Conservation (phyloP, 108 stramenopile species). For the Mayamaea pseudoterrestris region DNA sequence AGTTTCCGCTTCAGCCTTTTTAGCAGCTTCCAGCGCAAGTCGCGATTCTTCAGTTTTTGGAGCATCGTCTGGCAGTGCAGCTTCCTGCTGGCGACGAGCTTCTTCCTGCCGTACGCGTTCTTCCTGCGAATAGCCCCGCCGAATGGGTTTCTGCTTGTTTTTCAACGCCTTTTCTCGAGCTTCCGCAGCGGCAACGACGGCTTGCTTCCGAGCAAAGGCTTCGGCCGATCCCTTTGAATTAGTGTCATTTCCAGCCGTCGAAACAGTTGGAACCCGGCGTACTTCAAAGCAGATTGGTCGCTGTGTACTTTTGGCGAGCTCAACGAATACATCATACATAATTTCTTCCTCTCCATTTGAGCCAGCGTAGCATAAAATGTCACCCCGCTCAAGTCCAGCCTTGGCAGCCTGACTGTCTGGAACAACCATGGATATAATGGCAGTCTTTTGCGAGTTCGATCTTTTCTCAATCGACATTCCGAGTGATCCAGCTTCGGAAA, state of each 20-base stretch:
- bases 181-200: conserved; percentile 76
- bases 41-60: conserved; percentile 37
- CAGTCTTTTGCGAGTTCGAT: conserved; percentile 26
- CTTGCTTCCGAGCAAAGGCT: conserved; percentile 46
- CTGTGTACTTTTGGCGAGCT: conserved; percentile 24
- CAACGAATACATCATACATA: conserved; percentile 51
- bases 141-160: conserved; percentile 32
- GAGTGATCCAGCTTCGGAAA: conserved; percentile 43
- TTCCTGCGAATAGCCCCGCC: conserved; percentile 11
- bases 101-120: conserved; percentile 13
- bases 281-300: conserved; percentile 48
- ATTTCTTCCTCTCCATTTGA: conserved; percentile 57
- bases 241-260: background rate
- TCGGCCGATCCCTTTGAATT: conserved; percentile 34
- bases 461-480: conserved; percentile 51
- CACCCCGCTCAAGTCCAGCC: conserved; percentile 56
- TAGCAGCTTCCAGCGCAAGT: conserved; percentile 48
- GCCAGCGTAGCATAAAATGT: conserved; percentile 63
- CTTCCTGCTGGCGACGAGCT: conserved; percentile 2
- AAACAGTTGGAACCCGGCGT: conserved; percentile 28
- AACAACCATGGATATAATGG: conserved; percentile 46
- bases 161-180: conserved; percentile 64
- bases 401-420: conserved; percentile 36
- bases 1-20: conserved; percentile 30
- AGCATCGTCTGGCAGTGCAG: background rate